phyloP scores from a whole-genome alignment of 2,329 filamentous ascomycete species.

The Tolypocladium amazonense region DNA sequence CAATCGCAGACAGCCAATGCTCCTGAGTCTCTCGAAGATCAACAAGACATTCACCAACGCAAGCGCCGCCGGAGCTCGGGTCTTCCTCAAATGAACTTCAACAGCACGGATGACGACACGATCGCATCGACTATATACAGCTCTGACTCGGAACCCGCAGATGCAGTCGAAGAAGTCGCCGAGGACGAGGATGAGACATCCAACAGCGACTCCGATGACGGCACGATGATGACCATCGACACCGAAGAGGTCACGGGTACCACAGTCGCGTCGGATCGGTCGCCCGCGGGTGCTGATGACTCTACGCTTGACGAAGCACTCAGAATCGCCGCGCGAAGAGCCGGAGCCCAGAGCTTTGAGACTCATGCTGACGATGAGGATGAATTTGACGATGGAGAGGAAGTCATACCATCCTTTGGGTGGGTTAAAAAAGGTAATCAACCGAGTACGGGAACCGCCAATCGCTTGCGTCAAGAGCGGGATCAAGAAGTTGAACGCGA shows the following conservation, averaged over 20 bases:
- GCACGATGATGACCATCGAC: constrained; percentile 74
- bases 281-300: constrained; percentile 50
- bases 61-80: constrained; percentile 54
- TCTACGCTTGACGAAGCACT: constrained; percentile 68
- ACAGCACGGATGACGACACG: constrained; percentile 54
- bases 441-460: constrained; percentile 16
- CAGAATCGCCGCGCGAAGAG: constrained; percentile 61
- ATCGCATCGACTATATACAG: constrained; percentile 74
- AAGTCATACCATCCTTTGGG: constrained; percentile 66
- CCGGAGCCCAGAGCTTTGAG: constrained; percentile 62
- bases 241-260: constrained; percentile 66
- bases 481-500: constrained; percentile 7
- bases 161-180: constrained; percentile 43
- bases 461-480: constrained; percentile 28
- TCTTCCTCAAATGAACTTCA: constrained; percentile 53
- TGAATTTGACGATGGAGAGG: constrained; percentile 50
- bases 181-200: constrained; percentile 37
- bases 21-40: constrained; percentile 51
- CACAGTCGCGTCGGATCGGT: constrained; percentile 51
- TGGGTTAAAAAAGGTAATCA: constrained; percentile 51
- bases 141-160: constrained; percentile 48
- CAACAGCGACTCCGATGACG: constrained; percentile 57
- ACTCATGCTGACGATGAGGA: constrained; percentile 19
- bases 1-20: constrained; percentile 50
- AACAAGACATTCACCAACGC: constrained; percentile 49